phyloP scores from a whole-genome alignment of 768 basidiomycete species.

The Agaricus subrufescens region DNA sequence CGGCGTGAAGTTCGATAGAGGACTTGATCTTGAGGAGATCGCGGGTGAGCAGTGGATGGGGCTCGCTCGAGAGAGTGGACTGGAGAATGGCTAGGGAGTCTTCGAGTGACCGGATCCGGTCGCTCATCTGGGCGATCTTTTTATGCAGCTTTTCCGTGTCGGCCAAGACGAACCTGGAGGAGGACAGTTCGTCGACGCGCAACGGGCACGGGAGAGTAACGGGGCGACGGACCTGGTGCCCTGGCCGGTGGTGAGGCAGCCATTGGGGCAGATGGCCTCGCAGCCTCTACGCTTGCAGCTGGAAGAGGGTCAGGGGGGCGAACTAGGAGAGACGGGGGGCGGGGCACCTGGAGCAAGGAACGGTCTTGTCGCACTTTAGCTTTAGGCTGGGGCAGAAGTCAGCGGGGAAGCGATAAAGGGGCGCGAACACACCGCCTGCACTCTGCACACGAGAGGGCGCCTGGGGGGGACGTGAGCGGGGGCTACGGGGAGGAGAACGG shows the following conservation, averaged over 20 bases:
- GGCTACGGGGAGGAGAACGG: background rate
- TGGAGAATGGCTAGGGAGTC: constrained; percentile 60
- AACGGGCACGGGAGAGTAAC: background rate
- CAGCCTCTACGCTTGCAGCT: constrained; percentile 72
- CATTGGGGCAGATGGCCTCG: constrained; percentile 75
- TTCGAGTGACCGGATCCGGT: constrained; percentile 68
- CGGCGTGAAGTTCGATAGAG: constrained; percentile 62
- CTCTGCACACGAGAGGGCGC: constrained; percentile 56
- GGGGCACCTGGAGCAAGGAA: constrained; percentile 46
- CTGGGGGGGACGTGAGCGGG: constrained; percentile 17
- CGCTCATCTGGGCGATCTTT: constrained; percentile 64
- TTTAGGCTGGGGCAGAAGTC: constrained; percentile 42
- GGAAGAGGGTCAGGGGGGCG: background rate
- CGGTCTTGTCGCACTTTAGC: constrained; percentile 72
- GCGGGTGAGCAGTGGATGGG: constrained; percentile 55
- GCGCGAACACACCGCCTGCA: constrained; percentile 46
- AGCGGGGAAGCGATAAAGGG: background rate
- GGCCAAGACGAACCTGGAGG: constrained; percentile 59
- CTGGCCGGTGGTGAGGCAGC: constrained; percentile 71
- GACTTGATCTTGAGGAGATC: constrained; percentile 65
- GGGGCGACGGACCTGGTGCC: constrained; percentile 56
- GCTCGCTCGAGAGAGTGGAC: constrained; percentile 39
- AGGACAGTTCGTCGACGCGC: background rate
- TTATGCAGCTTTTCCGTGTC: constrained; percentile 67
- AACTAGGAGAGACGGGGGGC: background rate